phyloP scores from a whole-genome alignment of 2,329 filamentous ascomycete species.

The Emmonsia crescens region DNA sequence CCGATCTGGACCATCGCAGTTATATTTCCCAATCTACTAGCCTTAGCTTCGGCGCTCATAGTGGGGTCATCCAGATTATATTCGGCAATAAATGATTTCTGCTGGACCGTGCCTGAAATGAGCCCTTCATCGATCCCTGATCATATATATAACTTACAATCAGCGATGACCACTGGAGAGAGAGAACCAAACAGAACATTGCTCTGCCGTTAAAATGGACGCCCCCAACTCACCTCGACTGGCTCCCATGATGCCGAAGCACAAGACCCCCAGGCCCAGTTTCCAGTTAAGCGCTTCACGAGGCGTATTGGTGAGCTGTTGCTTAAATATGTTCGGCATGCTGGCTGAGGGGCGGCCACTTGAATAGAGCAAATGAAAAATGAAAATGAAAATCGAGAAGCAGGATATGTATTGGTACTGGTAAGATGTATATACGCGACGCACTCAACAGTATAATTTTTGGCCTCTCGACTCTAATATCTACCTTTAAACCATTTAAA shows the following conservation, averaged over 20 bases:
- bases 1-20: conserved; percentile 75
- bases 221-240: conserved; percentile 46
- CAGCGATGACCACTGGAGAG: neutral
- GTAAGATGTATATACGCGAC: too few species aligned
- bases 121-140: conserved; percentile 60
- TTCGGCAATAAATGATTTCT: conserved; percentile 50
- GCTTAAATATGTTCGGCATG: conserved; percentile 51
- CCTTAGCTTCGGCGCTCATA: conserved; percentile 44
- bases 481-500: neutral
- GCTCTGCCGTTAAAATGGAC: neutral
- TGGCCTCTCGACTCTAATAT: too few species aligned
- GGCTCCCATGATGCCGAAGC: conserved; percentile 64
- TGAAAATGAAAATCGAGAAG: neutral
- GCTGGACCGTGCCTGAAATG: conserved; percentile 60
- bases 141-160: neutral
- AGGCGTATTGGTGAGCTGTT: conserved; percentile 55
- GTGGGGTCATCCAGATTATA: conserved; percentile 43
- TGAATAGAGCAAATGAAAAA: too few species aligned
- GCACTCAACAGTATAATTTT: too few species aligned
- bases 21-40: conserved; percentile 65
- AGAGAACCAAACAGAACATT: neutral
- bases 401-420: too few species aligned
- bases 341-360: neutral
- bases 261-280: conserved; percentile 64
- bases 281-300: conserved; percentile 65